Base-by-base conservation (phyloP, 176 grass and related monocot species). In the Oropetium thomaeum region DNA sequence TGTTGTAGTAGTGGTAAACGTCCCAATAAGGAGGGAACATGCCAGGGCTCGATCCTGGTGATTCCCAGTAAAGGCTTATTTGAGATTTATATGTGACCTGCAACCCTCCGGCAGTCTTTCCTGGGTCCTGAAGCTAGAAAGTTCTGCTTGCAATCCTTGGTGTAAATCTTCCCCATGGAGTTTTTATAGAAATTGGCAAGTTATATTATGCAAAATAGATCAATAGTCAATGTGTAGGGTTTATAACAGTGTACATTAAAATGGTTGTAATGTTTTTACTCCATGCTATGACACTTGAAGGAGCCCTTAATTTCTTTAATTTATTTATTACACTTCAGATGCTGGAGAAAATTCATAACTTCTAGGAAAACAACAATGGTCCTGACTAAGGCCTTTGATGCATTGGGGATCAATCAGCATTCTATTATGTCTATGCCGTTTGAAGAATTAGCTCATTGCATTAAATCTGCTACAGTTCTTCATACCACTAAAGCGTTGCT, bases 261-360 rank as follows among this genome's bases (percentile, higher is more conserved):
- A 42, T 8, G 12, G 40, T 42, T 10, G 10, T 42, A 12, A 12
- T 42, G 40, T 42, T 42, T 12, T 8, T 42, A 42, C 3, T 12
- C 40, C 10, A 42, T 42, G 10, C 2, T 42, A 42, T 42, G 9
- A 47, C 16, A 4, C 10, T 55, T 26, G 27, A 57, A 57, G 2
- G 23, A 57, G 0, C 53, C 10, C 8, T 54, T 25, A 26, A 57
- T 16, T 7, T 34, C 38, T 34, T 65, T 80, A 15, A 17, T 57
- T 41, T 19, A 33, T 45, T 23, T 64, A 22, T 71, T 37, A 17
- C 22, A 22, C 51, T 66, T 78, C 76, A 93, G 90, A 89, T 97
- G 86, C 63, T 93, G 94, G 94, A 85, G 88, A 59, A 77, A 54
- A 70, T 93, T 89, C 79, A 89, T 87, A 82, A 93, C 58, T 78